A percentile compares a stretch with the other conserved stretches of the same genome.
Conservation (phyloP, 1,139 yeast species). For the Scheffersomyces cryptocercus region DNA sequence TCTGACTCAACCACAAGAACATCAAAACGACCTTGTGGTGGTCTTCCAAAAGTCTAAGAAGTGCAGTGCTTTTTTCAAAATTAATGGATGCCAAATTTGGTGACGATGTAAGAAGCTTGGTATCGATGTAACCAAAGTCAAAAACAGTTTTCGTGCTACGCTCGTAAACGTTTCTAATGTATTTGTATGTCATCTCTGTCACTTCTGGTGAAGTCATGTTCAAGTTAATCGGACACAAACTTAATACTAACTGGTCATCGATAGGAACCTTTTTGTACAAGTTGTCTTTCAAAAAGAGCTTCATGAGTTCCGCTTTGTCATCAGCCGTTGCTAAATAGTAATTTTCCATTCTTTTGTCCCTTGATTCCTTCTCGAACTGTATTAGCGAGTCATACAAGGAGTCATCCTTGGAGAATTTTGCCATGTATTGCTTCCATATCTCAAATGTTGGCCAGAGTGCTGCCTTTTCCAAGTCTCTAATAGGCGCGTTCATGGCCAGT, state of each 20-base stretch:
- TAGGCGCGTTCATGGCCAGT: conserved; percentile 47
- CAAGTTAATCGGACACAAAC: conserved; percentile 58
- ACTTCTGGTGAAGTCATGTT: conserved; percentile 25
- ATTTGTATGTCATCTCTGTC: conserved; percentile 29
- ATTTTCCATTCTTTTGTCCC: conserved; percentile 16
- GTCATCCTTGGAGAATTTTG: conserved; percentile 52
- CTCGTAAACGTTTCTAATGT: conserved; percentile 38
- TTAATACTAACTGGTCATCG: conserved; percentile 58
- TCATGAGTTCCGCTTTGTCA: conserved; percentile 43
- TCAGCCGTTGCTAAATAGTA: conserved; percentile 48
- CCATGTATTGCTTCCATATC: conserved; percentile 58
- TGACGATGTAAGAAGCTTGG: conserved; percentile 23
- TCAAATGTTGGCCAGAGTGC: conserved; percentile 71
- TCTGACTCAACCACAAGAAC: conserved; percentile 82
- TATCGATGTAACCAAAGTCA: conserved; percentile 43
- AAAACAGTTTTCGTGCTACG: conserved; percentile 43
- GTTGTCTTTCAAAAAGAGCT: conserved; percentile 41
- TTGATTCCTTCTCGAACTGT: conserved; percentile 44
- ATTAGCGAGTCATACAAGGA: conserved; percentile 45
- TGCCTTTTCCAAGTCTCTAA: conserved; percentile 52
- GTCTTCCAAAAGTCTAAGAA: conserved; percentile 58
- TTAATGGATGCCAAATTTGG: conserved; percentile 21
- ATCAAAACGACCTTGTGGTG: conserved; percentile 69
- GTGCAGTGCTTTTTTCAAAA: conserved; percentile 28
- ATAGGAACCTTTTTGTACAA: conserved; percentile 27